Percentiles rank a stretch among this genome's conserved stretches.
phyloP scores from a whole-genome alignment of 2,329 filamentous ascomycete species.

The Epicoccum nigrum region DNA sequence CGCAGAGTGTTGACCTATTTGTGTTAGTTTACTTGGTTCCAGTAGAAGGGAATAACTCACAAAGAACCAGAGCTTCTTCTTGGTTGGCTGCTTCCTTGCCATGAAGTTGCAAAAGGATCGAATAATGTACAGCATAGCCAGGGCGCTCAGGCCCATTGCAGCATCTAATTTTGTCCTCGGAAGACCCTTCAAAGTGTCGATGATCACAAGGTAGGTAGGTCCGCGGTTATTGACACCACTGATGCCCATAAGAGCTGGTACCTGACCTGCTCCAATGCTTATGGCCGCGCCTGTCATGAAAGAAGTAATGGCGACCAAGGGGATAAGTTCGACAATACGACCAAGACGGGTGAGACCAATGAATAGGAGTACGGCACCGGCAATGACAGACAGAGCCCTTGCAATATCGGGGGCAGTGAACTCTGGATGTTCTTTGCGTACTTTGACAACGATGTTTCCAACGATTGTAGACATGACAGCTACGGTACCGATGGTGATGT shows the following conservation, averaged over 20 bases:
- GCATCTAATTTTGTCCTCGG: constrained; percentile 74
- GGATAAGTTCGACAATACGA: constrained; percentile 93
- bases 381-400: constrained; percentile 77
- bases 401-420: constrained; percentile 65
- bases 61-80: constrained; percentile 87
- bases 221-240: constrained; percentile 74
- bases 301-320: constrained; percentile 85
- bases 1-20: constrained; percentile 73
- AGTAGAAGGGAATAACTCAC: constrained; percentile 16
- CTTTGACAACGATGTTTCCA: constrained; percentile 77
- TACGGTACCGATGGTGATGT: constrained; percentile 98
- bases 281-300: constrained; percentile 98
- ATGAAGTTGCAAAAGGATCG: constrained; percentile 68
- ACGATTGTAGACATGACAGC: constrained; percentile 93
- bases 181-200: constrained; percentile 80
- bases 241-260: constrained; percentile 82
- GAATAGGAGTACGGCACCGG: constrained; percentile 77
- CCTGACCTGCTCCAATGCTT: constrained; percentile 83
- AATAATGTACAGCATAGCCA: constrained; percentile 74
- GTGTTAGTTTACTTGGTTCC: background rate
- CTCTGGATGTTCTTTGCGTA: constrained; percentile 55
- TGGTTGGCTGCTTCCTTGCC: constrained; percentile 71
- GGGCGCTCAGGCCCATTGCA: constrained; percentile 81
- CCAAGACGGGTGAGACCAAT: constrained; percentile 82
- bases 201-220: constrained; percentile 81